Evolutionary conservation across 164 flowering plant genomes (phyloP).

Genomic region (Buxus sempervirens): DNA sequence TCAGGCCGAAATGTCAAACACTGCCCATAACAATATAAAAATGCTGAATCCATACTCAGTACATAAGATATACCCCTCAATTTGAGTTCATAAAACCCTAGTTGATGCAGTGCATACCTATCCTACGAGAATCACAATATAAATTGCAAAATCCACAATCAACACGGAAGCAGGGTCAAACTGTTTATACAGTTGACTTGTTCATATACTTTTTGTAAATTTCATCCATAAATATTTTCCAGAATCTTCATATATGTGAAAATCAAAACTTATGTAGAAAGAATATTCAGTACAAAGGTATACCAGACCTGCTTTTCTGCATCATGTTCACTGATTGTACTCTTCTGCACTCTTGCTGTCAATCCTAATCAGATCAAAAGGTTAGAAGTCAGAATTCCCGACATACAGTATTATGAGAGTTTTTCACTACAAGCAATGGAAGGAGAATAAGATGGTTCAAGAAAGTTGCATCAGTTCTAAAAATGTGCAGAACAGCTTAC

Average conservation of each 20-base stretch:
- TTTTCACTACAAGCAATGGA: not conserved
- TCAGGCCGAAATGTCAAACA: too few relatives aligned
- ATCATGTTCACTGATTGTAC: slow-evolving; percentile 64
- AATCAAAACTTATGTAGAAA: not conserved
- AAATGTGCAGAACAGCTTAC: slow-evolving; percentile 33
- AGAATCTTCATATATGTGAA: not conserved
- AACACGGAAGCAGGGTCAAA: too few relatives aligned
- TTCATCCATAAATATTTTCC: not conserved
- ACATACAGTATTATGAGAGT: not conserved
- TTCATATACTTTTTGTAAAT: too few relatives aligned
- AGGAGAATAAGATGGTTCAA: not conserved
- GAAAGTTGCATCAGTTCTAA: not conserved
- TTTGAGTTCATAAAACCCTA: too few relatives aligned
- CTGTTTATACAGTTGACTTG: not conserved
- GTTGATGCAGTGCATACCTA: too few relatives aligned
- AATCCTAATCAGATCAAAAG: slow-evolving; percentile 48
- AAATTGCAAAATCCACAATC: too few relatives aligned
- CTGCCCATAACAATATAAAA: too few relatives aligned
- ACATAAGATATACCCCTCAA: too few relatives aligned
- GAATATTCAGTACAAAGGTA: not conserved
- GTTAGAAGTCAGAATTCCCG: not conserved
- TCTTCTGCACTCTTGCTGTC: slow-evolving; percentile 67
- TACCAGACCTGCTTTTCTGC: slow-evolving; percentile 81
- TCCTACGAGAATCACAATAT: too few relatives aligned
- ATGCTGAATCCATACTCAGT: too few relatives aligned